Evolutionary conservation across 768 basidiomycete species (phyloP).

Genomic region (Trametes cinnabarina): DNA sequence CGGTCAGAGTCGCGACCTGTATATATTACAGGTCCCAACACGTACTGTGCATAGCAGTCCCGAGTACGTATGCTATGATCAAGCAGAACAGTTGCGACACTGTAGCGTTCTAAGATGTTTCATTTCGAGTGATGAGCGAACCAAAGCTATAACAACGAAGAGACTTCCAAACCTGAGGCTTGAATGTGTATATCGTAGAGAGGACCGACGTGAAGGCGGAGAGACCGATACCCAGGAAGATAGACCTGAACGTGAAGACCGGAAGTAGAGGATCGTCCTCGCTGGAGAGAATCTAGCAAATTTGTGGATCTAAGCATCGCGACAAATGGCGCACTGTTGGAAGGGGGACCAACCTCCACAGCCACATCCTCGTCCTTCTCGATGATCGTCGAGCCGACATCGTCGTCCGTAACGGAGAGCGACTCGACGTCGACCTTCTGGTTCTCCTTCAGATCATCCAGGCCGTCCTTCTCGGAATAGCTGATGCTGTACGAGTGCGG

Average conservation of each 20-base stretch:
- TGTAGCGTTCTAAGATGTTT: conserved; percentile 39
- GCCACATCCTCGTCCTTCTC: conserved; percentile 46
- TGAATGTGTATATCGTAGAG: conserved; percentile 37
- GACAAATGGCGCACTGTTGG: too few relatives aligned
- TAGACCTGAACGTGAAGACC: conserved; percentile 46
- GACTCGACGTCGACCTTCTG: conserved; percentile 22
- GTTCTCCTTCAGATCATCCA: conserved; percentile 4
- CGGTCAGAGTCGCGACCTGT: too few relatives aligned
- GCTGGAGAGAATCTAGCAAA: conserved; percentile 44
- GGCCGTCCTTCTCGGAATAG: conserved; percentile 17
- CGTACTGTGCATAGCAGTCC: conserved; percentile 47
- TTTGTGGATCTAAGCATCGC: not conserved
- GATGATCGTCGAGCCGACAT: conserved; percentile 32
- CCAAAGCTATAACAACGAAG: not conserved
- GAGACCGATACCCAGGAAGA: conserved; percentile 48
- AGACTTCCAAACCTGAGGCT: conserved; percentile 29
- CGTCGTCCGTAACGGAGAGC: conserved; percentile 16
- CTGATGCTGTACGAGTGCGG: conserved; percentile 5
- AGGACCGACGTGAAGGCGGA: conserved; percentile 47
- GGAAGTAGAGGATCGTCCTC: conserved; percentile 50
- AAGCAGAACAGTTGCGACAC: conserved; percentile 56
- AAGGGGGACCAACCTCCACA: conserved; percentile 30
- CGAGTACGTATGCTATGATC: conserved; percentile 55
- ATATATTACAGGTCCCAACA: conserved; percentile 21
- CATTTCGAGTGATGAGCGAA: not conserved